These are phyloP conservation scores for Fusarium sp. DNA, from an alignment of 2,329 filamentous ascomycete species.

Conservation along the genomic window DNA sequence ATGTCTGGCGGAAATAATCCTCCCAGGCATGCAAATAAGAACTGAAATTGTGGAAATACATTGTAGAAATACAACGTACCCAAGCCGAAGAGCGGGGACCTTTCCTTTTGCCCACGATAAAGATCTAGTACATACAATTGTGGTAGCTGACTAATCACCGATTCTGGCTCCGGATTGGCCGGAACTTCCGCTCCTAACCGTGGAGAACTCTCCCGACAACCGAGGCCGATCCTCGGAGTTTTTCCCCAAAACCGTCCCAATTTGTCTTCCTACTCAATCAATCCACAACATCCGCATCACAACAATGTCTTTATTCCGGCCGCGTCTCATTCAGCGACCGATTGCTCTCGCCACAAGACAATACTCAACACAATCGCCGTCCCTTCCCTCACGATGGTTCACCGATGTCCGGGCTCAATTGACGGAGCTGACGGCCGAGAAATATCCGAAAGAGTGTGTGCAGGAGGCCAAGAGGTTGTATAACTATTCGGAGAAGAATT, in stretches of 20 bases:
- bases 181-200: not conserved
- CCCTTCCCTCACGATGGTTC: conserved; percentile 30
- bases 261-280: not conserved
- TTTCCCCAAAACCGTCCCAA: not conserved
- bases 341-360: not conserved
- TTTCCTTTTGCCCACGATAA: no score
- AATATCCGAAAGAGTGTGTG: conserved; percentile 2
- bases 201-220: not conserved
- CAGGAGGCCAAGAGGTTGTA: not conserved
- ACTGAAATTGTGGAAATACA: no score
- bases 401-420: conserved; percentile 21
- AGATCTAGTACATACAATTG: no score
- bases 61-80: no score
- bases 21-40: no score
- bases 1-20: no score
- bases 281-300: not conserved
- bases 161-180: not conserved
- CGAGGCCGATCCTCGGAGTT: conserved; percentile 3
- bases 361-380: not conserved
- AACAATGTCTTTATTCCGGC: not conserved
- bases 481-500: not conserved
- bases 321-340: not conserved
- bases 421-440: not conserved
- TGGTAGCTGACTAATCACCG: not conserved
- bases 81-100: no score